Base-by-base conservation (phyloP, 768 basidiomycete genomes). In the Candolleomyces efflorescens region DNA sequence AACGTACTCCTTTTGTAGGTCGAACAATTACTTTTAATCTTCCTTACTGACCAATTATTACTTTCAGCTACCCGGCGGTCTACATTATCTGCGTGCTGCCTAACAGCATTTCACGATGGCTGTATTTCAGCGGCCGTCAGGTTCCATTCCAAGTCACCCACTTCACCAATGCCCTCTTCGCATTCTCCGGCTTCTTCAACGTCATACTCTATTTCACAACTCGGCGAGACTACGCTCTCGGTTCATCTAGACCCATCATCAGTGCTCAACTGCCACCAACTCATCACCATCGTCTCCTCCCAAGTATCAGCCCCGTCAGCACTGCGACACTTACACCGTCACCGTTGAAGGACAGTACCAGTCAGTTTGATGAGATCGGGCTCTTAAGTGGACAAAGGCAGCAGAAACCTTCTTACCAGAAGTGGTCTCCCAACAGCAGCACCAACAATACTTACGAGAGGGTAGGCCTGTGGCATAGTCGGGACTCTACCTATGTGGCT, bases 1-100 rank as follows among this genome's bases (percentile, higher is more conserved):
- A 67, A 73, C 38, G 67, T 75, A 27, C 76, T 81, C 76, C 67
- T 81, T n/a, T 79, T 75, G 80, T 82, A 59, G 65, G 80, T 69
- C 56, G 38, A 49, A 3, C 15, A 22, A 44, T 0, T n/a, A 6
- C 22, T 54, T 17, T 37, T 37, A 2, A 50, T 18, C 20, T 20
- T 24, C 47, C 32, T 41, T 26, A 12, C 45, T 50, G 51, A 43
- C 18, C 43, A 17, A 32, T 39, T 6, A 3, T 3, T 49, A 12
- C 38, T 41, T 36, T 2, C 57, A 81, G 80, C 60, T 81, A 81
- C 58, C 81, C 80, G 24, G 69, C 74, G 10, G 71, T 79, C 17
- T 79, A 79, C 60, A 72, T 76, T 59, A 67, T 64, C 68, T 68
- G 66, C 37, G 55, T 75, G 58, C 69, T 79, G 20, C 81, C 80